phyloP scores from a whole-genome alignment of 208 protist species.

The Trypanosoma grayi region DNA sequence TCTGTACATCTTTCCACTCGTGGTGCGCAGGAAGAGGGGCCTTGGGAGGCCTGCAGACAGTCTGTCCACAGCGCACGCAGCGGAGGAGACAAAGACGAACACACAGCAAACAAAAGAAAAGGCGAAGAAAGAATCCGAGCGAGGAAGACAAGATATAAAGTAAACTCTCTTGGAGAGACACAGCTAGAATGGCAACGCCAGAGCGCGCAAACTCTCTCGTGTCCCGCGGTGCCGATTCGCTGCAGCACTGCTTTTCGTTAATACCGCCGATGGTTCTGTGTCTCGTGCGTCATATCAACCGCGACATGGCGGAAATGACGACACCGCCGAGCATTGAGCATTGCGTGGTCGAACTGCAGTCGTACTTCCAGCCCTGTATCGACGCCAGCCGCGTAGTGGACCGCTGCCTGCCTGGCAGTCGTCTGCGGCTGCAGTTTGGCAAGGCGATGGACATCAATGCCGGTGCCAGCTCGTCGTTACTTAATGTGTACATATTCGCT shows the following conservation, averaged over 20 bases:
- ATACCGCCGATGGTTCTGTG: slow-evolving; percentile 54
- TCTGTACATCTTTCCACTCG: too few relatives aligned
- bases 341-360: slow-evolving; percentile 59
- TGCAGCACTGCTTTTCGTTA: slow-evolving; percentile 31
- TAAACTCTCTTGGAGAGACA: too few relatives aligned
- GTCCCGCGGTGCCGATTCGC: not conserved
- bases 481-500: slow-evolving; percentile 66
- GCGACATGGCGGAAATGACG: slow-evolving; percentile 32
- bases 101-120: too few relatives aligned
- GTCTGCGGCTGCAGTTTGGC: slow-evolving; percentile 56
- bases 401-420: slow-evolving; percentile 34
- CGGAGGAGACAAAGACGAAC: too few relatives aligned
- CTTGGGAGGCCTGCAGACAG: too few relatives aligned
- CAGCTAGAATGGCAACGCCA: slow-evolving; percentile 1
- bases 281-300: slow-evolving; percentile 60
- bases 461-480: slow-evolving; percentile 31
- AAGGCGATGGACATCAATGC: slow-evolving; percentile 56
- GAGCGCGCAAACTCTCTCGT: not conserved
- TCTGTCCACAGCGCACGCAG: too few relatives aligned
- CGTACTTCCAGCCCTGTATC: slow-evolving; percentile 34
- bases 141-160: too few relatives aligned
- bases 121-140: too few relatives aligned
- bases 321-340: slow-evolving; percentile 59
- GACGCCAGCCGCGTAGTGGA: slow-evolving; percentile 15
- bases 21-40: too few relatives aligned